Base-by-base conservation (phyloP, 306 rosid genomes). In the Fagus sylvatica region DNA sequence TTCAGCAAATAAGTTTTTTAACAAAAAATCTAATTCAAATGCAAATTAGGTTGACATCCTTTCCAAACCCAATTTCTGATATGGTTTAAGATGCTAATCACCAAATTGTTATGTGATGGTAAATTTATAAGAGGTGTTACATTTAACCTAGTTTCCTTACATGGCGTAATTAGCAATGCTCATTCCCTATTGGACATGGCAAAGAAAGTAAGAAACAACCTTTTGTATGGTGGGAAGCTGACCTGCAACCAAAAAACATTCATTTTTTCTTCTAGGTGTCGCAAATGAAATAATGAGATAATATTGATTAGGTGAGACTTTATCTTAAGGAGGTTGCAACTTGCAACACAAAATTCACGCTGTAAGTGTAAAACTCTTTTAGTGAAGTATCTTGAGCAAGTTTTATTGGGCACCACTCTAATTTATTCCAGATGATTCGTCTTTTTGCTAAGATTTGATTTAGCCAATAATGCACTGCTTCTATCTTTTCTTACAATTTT, bases 141-240 rank as follows among this genome's bases (percentile, higher is more conserved):
- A 46, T 46, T 10, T 46, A 46, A 46, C 15, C 51, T 13, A 55
- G 22, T 6, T 6, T 55, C 13, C 17, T 75, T 75, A 53, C 67
- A 7, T 42, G 33, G 70, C 69, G 75, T 78, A 42, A 43, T 33
- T 43, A 32, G 40, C 15, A 57, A 70, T 71, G 64, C 2, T 70
- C 3, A 16, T 55, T 28, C 57, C 34, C 4, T 1, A 77, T 16
- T 56, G 36, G 75, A 40, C 34, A 64, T 53, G 53, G 32, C 37
- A 77, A 69, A 57, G 60, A 69, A 42, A 32, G 51, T 10, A 46
- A 46, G 15, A 46, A 46, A 12, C 51, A 46, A 33, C 41, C 36
- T 46, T 70, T 46, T 57, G 75, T 34, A 32, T 12, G 85, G 75
- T 77, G 75, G 40, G 82, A 82, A 53, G 69, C 76, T 74, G 86